Evolutionary conservation across 129 eudicot species (phyloP), one percentile per base, ranked within the genome.

Genomic region (Escallonia rubra): DNA sequence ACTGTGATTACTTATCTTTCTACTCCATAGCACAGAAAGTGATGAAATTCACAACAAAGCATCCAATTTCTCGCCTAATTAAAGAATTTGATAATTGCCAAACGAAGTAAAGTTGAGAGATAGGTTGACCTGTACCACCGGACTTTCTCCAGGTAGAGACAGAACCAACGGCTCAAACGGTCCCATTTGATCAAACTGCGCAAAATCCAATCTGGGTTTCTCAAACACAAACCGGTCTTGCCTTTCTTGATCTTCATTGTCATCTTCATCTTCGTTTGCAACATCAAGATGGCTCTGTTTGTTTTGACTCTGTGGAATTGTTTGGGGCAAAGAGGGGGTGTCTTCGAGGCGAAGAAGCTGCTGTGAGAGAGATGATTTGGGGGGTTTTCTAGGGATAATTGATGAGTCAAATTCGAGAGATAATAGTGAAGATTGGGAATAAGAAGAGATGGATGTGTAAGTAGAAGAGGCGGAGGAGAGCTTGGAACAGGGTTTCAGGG

Each of bases 151-250:
- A 0, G 87, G 81, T 41, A 43, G 59, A 10, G 94, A 77, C 57
- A 91, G 81, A 58, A 92, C 41, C 54, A 92, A 74, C 0, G 98
- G 96, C 63, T 85, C 89, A 72, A 77, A 92, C 13, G 96, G 91
- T 38, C 98, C 98, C 4, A 78, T 81, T 55, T 77, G 80, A 63
- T 82, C 85, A 78, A 74, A 66, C 13, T 43, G 63, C 42, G 74
- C 61, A 61, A 67, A 3, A 57, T 86, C 90, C 74, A 73, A 74
- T 60, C 75, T 85, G 59, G 76, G 71, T 60, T 60, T 58, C 4
- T 69, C 67, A 69, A 54, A 70, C 67, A 74, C 85, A 61, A 63
- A 56, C 41, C 23, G 23, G 34, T 76, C 14, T 55, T 56, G 59
- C 45, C 70, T 86, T 5, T 72, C 69, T 58, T 50, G 68, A 3